Percentiles rank a stretch among this genome's conserved stretches.
These are phyloP conservation scores for apple (Malus domestica) DNA, from an alignment of 306 rosid species.

Conservation along the genomic window ASM211411v1 NC_041805.1:1365501-1366000, in stretches of 20 bases:
- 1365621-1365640: too few species aligned
- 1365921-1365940: neutral
- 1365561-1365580: too few species aligned
- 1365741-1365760: neutral
- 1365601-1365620: too few species aligned
- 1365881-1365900: neutral
- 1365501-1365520: too few species aligned
- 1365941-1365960: neutral
- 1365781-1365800: neutral
- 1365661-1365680: too few species aligned
- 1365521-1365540: too few species aligned
- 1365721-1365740: neutral
- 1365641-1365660: too few species aligned
- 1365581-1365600: too few species aligned
- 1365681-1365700: too few species aligned
- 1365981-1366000: neutral
- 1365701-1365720: neutral
- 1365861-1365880: too few species aligned
- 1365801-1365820: neutral
- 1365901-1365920: neutral
- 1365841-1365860: neutral
- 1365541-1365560: too few species aligned
- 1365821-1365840: neutral
- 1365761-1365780: neutral
- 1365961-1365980: neutral